Percentiles rank a stretch among this genome's conserved stretches.
Conservation (phyloP, 768 basidiomycete species). For the Mycena belliarum region DNA sequence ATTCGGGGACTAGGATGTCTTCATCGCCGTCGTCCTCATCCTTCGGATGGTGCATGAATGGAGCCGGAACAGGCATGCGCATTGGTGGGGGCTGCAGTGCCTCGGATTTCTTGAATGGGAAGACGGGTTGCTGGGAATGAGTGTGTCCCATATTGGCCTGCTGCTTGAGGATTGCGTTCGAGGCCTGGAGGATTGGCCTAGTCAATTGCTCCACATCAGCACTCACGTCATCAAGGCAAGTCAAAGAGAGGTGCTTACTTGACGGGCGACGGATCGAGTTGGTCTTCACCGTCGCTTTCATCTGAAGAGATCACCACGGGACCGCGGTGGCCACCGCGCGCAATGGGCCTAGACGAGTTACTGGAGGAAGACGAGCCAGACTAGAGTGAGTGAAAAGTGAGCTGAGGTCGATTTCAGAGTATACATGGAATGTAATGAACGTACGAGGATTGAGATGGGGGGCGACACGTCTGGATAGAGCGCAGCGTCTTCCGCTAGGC, state of each 20-base stretch:
- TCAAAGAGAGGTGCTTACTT: background rate
- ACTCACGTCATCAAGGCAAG: background rate
- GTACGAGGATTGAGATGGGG: constrained; percentile 16
- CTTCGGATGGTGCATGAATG: constrained; percentile 24
- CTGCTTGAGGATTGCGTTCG: background rate
- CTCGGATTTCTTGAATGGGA: background rate
- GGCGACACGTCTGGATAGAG: constrained; percentile 12
- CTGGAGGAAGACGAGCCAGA: constrained; percentile 18
- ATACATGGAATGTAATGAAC: background rate
- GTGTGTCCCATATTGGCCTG: constrained; percentile 10
- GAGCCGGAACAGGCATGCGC: constrained; percentile 31
- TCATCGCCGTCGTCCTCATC: constrained; percentile 14
- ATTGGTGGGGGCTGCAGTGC: constrained; percentile 16
- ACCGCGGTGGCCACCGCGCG: constrained; percentile 8
- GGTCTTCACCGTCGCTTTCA: constrained; percentile 14
- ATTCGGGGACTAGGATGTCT: constrained; percentile 18
- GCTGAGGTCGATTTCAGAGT: background rate
- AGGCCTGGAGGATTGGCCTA: constrained; percentile 11
- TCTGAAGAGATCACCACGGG: constrained; percentile 34
- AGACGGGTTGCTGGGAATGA: background rate
- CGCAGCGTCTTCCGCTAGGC: constrained; percentile 14
- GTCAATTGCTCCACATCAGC: constrained; percentile 6
- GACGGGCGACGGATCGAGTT: constrained; percentile 25
- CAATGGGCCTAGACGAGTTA: background rate
- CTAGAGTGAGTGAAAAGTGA: background rate